These are phyloP conservation scores for Dactylis glomerata DNA, from an alignment of 176 grass and related monocot genomes.

Conservation along the genomic window DNA sequence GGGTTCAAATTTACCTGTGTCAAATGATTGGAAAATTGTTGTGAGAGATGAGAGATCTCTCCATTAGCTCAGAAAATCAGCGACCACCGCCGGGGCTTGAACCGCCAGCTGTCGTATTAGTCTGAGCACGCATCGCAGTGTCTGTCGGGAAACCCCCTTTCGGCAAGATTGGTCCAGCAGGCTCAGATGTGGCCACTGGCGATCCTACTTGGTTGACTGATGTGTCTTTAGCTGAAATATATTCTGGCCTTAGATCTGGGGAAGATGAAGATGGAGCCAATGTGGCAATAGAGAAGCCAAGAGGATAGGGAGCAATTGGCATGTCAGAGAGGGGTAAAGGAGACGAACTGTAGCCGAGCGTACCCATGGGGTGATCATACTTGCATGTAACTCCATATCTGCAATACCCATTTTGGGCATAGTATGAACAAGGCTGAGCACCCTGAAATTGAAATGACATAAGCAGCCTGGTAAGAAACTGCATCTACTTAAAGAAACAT, in stretches of 20 bases:
- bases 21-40: constrained; percentile 55
- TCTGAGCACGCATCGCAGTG: constrained; percentile 44
- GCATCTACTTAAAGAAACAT: background rate
- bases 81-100: constrained; percentile 46
- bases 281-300: constrained; percentile 54
- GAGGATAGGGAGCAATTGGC: constrained; percentile 53
- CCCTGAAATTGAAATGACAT: constrained; percentile 46
- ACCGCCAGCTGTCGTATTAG: constrained; percentile 36
- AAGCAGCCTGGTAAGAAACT: constrained; percentile 29
- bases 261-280: constrained; percentile 67
- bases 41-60: constrained; percentile 41
- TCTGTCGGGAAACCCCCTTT: constrained; percentile 45
- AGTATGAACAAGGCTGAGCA: constrained; percentile 67
- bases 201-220: constrained; percentile 49
- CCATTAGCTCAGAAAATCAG: constrained; percentile 44
- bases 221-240: constrained; percentile 51
- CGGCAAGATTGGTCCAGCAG: constrained; percentile 44
- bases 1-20: constrained; percentile 39
- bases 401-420: constrained; percentile 77
- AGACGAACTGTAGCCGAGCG: constrained; percentile 64
- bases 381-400: constrained; percentile 83
- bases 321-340: constrained; percentile 60
- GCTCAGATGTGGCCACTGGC: constrained; percentile 31
- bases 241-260: constrained; percentile 50
- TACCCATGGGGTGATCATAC: constrained; percentile 75